A percentile compares a stretch with the other conserved stretches of the same genome.
These are phyloP conservation scores for Kodamaea anthophila DNA, from an alignment of 1,139 yeast genomes.

Conservation along the genomic window DNA sequence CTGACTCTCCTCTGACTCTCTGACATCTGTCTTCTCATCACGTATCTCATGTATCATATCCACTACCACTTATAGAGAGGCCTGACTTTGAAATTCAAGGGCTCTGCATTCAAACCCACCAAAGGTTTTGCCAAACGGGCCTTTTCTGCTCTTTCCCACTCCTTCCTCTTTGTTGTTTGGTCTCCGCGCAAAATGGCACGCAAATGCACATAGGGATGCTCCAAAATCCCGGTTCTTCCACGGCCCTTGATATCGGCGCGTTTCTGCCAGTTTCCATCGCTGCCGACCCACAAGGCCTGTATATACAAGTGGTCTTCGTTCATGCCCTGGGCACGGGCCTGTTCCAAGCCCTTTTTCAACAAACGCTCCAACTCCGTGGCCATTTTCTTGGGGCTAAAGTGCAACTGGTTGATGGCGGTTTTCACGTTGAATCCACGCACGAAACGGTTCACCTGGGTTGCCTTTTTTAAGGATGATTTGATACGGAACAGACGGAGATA, in stretches of 20 bases:
- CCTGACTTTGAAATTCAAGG: slow-evolving; percentile 39
- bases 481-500: slow-evolving; percentile 73
- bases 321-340: slow-evolving; percentile 57
- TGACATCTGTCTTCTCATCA: too few species aligned
- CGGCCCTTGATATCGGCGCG: slow-evolving; percentile 85
- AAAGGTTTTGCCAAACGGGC: slow-evolving; percentile 41
- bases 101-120: slow-evolving; percentile 39
- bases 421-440: slow-evolving; percentile 64
- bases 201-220: slow-evolving; percentile 74
- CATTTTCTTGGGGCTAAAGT: slow-evolving; percentile 76
- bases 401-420: slow-evolving; percentile 87
- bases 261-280: slow-evolving; percentile 71
- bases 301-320: slow-evolving; percentile 61
- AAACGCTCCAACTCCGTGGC: slow-evolving; percentile 75
- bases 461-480: slow-evolving; percentile 83
- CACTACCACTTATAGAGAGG: slow-evolving; percentile 40
- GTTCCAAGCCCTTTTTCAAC: slow-evolving; percentile 65
- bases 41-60: too few species aligned
- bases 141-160: slow-evolving; percentile 50
- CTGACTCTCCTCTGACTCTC: too few species aligned
- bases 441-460: slow-evolving; percentile 73
- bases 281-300: slow-evolving; percentile 86
- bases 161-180: slow-evolving; percentile 54
- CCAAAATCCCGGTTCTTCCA: slow-evolving; percentile 78
- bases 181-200: slow-evolving; percentile 67